A percentile compares a stretch with the other conserved stretches of the same genome.
Evolutionary conservation across 495 filamentous ascomycete genomes (phyloP).

Genomic region (Xylona heveae): DNA sequence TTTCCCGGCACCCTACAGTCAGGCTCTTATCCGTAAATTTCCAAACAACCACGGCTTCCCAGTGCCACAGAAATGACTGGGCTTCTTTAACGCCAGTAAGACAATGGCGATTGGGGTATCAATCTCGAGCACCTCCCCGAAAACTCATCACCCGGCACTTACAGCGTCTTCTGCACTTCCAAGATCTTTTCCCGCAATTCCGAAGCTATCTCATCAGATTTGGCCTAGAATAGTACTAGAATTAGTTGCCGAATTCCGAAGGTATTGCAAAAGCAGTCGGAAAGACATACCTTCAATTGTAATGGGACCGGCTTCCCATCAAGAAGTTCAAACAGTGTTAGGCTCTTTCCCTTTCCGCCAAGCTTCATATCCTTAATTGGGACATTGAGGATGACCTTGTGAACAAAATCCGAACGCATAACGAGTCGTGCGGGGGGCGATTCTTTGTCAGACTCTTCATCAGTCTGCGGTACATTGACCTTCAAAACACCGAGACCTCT

Average conservation of each 20-base stretch:
- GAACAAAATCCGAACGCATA: slow-evolving; percentile 69
- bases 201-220: too few relatives aligned
- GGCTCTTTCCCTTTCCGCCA: slow-evolving; percentile 30
- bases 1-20: too few relatives aligned
- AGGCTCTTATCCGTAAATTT: too few relatives aligned
- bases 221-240: too few relatives aligned
- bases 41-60: too few relatives aligned
- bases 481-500: slow-evolving; percentile 65
- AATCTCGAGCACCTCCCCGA: too few relatives aligned
- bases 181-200: slow-evolving; percentile 11
- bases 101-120: too few relatives aligned
- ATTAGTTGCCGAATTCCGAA: too few relatives aligned
- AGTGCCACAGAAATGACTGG: too few relatives aligned
- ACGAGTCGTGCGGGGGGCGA: slow-evolving; percentile 42
- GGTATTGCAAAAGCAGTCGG: not conserved
- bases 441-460: slow-evolving; percentile 22
- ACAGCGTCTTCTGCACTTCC: slow-evolving; percentile 13
- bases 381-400: slow-evolving; percentile 74
- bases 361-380: slow-evolving; percentile 49
- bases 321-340: slow-evolving; percentile 37
- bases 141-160: too few relatives aligned
- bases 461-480: slow-evolving; percentile 43
- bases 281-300: slow-evolving; percentile 41
- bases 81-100: too few relatives aligned
- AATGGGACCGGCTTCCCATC: slow-evolving; percentile 34